These are phyloP conservation scores for Passiflora organensis DNA, from an alignment of 345 rosid genomes.

Conservation along the genomic window DNA sequence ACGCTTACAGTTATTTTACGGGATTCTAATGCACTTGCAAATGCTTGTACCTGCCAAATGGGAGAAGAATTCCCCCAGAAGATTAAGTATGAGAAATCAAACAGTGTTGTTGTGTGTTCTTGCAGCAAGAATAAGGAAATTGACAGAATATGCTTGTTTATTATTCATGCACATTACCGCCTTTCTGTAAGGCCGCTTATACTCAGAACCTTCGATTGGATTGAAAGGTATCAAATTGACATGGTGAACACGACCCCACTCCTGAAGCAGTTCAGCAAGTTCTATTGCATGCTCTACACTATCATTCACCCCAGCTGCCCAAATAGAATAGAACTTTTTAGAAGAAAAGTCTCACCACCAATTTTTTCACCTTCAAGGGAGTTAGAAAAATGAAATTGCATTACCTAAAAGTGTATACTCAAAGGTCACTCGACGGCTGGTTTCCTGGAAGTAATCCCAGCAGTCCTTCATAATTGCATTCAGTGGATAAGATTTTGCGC, in stretches of 20 bases:
- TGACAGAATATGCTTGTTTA: slow-evolving; percentile 1
- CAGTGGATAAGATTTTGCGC: slow-evolving; percentile 92
- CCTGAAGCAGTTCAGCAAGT: slow-evolving; percentile 74
- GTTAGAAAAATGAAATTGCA: slow-evolving; percentile 2
- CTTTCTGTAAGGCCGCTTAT: slow-evolving; percentile 69
- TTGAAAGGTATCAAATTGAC: slow-evolving; percentile 93
- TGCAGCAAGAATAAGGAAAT: neutral
- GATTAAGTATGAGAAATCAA: too few relatives aligned
- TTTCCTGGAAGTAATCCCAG: slow-evolving; percentile 72
- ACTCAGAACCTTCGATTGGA: slow-evolving; percentile 86
- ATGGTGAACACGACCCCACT: slow-evolving; percentile 77
- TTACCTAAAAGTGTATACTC: slow-evolving; percentile 93
- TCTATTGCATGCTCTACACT: slow-evolving; percentile 65
- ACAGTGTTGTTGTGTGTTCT: neutral
- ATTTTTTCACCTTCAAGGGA: neutral
- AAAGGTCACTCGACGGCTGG: slow-evolving; percentile 79
- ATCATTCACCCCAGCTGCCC: slow-evolving; percentile 90
- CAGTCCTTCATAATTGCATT: slow-evolving; percentile 92
- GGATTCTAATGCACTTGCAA: slow-evolving; percentile 64
- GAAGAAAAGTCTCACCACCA: neutral
- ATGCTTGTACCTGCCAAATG: slow-evolving; percentile 53
- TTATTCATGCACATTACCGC: slow-evolving; percentile 58
- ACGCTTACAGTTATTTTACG: slow-evolving; percentile 67
- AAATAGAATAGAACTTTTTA: slow-evolving; percentile 11
- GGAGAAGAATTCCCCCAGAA: neutral